phyloP scores from a whole-genome alignment of 2,329 filamentous ascomycete species.

The Albophoma yamanashiensis region DNA sequence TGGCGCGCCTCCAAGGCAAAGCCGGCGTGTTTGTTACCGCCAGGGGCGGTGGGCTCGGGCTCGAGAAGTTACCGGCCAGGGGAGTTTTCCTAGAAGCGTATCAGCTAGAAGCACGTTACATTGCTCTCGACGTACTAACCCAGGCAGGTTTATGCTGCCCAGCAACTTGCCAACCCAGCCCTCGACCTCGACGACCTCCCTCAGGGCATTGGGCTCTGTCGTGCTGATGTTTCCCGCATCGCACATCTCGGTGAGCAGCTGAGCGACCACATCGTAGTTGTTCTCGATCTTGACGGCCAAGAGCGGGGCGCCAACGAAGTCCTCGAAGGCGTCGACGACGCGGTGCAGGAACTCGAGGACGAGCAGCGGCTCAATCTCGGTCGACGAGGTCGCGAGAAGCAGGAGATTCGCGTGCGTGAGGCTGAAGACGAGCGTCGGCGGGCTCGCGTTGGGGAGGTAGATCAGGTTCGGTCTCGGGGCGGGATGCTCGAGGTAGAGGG shows the following conservation, averaged over 20 bases:
- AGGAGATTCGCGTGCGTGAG: constrained; percentile 79
- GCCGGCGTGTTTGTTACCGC: constrained; percentile 37
- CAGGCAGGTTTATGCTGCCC: constrained; percentile 75
- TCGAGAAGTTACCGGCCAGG: constrained; percentile 25
- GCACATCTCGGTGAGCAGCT: constrained; percentile 91
- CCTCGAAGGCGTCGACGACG: constrained; percentile 83
- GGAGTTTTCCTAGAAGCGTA: constrained; percentile 25
- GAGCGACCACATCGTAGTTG: constrained; percentile 88
- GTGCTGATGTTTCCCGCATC: constrained; percentile 83
- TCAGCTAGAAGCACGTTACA: neutral
- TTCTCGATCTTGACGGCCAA: constrained; percentile 77
- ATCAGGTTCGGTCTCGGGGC: constrained; percentile 75
- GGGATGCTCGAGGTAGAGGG: constrained; percentile 77
- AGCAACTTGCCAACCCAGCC: constrained; percentile 82
- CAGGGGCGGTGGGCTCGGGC: constrained; percentile 27
- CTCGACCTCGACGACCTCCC: constrained; percentile 86
- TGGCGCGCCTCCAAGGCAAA: constrained; percentile 80
- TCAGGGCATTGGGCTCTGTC: constrained; percentile 85
- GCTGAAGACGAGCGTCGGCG: constrained; percentile 81
- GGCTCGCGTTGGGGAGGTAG: constrained; percentile 71
- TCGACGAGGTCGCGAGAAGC: constrained; percentile 73
- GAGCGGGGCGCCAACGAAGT: constrained; percentile 83
- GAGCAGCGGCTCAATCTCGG: constrained; percentile 79
- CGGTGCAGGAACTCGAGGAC: constrained; percentile 92
- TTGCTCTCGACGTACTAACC: constrained; percentile 32